phyloP scores from a whole-genome alignment of 306 rosid genomes.

The Gynostemma pentaphyllum region DNA sequence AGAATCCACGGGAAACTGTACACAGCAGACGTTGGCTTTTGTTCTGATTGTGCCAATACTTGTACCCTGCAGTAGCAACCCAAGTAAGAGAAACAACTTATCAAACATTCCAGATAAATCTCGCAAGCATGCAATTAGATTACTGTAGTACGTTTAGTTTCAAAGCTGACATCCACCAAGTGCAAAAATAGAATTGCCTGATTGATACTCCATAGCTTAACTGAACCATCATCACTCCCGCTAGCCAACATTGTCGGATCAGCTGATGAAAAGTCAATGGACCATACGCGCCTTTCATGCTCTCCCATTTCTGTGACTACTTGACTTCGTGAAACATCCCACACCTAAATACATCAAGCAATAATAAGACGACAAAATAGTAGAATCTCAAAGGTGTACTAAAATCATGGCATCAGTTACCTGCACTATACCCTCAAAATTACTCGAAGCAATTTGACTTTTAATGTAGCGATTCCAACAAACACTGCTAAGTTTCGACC shows the following conservation, averaged over 20 bases:
- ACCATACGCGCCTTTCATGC: constrained; percentile 93
- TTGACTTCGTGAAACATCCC: constrained; percentile 97
- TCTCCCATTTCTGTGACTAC: constrained; percentile 75
- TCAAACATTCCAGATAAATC: constrained; percentile 49
- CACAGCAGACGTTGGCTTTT: constrained; percentile 94
- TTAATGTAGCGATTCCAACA: constrained; percentile 97
- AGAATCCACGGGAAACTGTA: constrained; percentile 76
- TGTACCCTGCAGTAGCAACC: constrained; percentile 78
- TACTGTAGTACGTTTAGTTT: constrained; percentile 91
- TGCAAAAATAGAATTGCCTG: constrained; percentile 99
- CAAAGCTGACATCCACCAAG: constrained; percentile 98
- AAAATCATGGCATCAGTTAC: constrained; percentile 27
- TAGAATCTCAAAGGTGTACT: constrained; percentile 9
- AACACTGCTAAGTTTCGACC: constrained; percentile 80
- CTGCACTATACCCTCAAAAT: constrained; percentile 97
- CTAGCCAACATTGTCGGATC: constrained; percentile 95
- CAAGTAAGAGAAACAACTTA: constrained; percentile 72
- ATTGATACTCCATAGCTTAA: constrained; percentile 99
- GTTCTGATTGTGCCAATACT: constrained; percentile 87
- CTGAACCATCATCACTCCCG: constrained; percentile 89
- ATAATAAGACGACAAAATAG: constrained; percentile 12
- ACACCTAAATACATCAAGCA: constrained; percentile 44
- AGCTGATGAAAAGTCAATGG: constrained; percentile 83
- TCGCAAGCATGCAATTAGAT: constrained; percentile 49
- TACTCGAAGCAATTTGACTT: constrained; percentile 97